Conservation (phyloP, 2,329 filamentous ascomycete genomes). For the Paecilomyces niveus region DNA sequence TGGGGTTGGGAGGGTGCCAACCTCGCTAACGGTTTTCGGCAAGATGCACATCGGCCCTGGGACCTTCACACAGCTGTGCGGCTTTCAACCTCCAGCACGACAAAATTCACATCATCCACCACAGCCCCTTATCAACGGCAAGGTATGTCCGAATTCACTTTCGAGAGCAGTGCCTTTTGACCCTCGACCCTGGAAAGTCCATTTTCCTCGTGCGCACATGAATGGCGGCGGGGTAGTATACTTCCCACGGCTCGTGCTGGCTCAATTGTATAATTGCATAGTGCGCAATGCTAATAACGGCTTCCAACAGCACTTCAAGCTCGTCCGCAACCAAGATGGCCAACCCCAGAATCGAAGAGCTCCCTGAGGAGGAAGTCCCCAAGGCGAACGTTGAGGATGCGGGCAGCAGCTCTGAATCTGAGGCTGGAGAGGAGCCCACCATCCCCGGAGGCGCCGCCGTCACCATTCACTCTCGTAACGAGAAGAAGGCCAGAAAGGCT, state of each 20-base stretch:
- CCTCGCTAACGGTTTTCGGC: conserved; percentile 35
- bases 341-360: conserved; percentile 95
- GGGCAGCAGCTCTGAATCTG: conserved; percentile 44
- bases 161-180: conserved; percentile 4
- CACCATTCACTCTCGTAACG: conserved; percentile 95
- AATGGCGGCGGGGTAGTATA: background rate
- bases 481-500: conserved; percentile 99
- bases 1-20: conserved; percentile 24
- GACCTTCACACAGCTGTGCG: conserved; percentile 32
- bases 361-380: conserved; percentile 78
- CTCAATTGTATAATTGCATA: conserved; percentile 3
- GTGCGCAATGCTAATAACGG: conserved; percentile 13
- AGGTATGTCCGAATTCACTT: conserved; percentile 26
- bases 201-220: background rate
- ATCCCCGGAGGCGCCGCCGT: conserved; percentile 80
- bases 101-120: conserved; percentile 32
- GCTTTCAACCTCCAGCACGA: conserved; percentile 27
- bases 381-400: conserved; percentile 75
- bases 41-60: conserved; percentile 17
- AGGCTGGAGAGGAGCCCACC: conserved; percentile 49
- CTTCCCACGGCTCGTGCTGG: background rate
- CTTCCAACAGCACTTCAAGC: conserved; percentile 13
- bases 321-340: conserved; percentile 60
- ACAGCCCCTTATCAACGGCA: conserved; percentile 23
- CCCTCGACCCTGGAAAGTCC: background rate